Base-by-base conservation (phyloP, 805 yeast species). In the Lipomyces spencermartinsiae region DNA sequence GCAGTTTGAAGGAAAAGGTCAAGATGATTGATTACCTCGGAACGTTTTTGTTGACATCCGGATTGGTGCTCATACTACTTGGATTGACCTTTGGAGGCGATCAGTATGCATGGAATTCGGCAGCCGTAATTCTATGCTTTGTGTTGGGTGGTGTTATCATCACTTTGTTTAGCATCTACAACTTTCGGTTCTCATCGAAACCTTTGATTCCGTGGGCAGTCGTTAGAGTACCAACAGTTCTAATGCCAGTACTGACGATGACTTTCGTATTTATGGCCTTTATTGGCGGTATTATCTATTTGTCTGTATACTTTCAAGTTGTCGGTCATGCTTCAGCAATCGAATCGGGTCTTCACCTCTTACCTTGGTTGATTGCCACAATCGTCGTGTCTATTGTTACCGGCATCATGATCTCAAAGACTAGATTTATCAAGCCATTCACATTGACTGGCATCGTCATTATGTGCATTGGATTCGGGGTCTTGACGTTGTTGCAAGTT, bases 21-120 rank as follows among this genome's bases (percentile, higher is more conserved):
- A 76, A 76, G 72, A 82, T 80, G 51, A 82, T 86, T 56, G 92
- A 88, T 75, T 85, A 82, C 70, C 71, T 78, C 8, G 92, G 92
- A 0, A 80, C 91, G 1, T 72, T 82, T 56, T 77, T 85, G 29
- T 81, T 91, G 62, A 92, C 90, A 0, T 65, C 83, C 0, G 80
- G 89, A 0, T 80, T 91, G 70, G 79, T 88, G 72, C 73, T 82
- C 19, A 79, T 90, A 53, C 83, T 91, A 85, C 73, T 85, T 10
- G 87, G 89, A n/a, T 86, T 91, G 1, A 85, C 93, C 0, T 79
- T 87, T 58, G 90, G 89, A 0, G 93, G 93, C 6, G 79, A 81
- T 53, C 84, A 82, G 33, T 79, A 85, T 63, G 76, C 83, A 0
- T 85, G 85, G 80, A 74, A 83, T 9, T 81, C 86, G 46, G 73